Conservation (phyloP, 2,329 filamentous ascomycete genomes). For the Alternaria infectoria region DNA sequence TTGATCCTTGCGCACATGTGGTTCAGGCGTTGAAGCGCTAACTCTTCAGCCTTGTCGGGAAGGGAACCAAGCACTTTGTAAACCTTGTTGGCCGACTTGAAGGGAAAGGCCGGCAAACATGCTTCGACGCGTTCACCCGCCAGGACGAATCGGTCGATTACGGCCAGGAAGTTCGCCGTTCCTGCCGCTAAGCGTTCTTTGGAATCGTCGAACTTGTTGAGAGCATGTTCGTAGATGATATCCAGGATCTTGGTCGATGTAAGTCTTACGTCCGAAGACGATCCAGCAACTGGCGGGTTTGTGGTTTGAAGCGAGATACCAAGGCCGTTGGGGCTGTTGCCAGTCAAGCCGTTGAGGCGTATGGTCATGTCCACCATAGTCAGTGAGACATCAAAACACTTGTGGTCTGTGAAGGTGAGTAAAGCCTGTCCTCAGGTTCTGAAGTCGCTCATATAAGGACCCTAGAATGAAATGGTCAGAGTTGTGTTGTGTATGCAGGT, state of each 20-base stretch:
- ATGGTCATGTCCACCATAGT: not conserved
- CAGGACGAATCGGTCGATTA: conserved; percentile 21
- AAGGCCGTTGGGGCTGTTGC: not conserved
- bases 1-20: conserved; percentile 49
- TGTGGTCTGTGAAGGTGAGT: not conserved
- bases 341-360: not conserved
- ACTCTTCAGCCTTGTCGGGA: conserved; percentile 53
- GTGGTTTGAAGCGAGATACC: not conserved
- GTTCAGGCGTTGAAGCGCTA: conserved; percentile 51
- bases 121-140: conserved; percentile 6
- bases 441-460: not conserved
- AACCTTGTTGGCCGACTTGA: conserved; percentile 64
- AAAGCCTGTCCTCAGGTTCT: not conserved
- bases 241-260: conserved; percentile 16
- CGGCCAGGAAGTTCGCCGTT: conserved; percentile 18
- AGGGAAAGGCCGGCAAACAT: conserved; percentile 63
- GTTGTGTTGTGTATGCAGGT: not conserved
- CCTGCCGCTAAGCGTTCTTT: conserved; percentile 20
- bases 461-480: not conserved
- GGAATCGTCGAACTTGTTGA: conserved; percentile 34
- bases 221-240: conserved; percentile 32
- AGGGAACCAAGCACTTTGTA: conserved; percentile 61
- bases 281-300: not conserved
- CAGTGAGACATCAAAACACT: not conserved
- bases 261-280: not conserved